phyloP scores from a whole-genome alignment of 768 basidiomycete genomes.

The Mycena maculata region DNA sequence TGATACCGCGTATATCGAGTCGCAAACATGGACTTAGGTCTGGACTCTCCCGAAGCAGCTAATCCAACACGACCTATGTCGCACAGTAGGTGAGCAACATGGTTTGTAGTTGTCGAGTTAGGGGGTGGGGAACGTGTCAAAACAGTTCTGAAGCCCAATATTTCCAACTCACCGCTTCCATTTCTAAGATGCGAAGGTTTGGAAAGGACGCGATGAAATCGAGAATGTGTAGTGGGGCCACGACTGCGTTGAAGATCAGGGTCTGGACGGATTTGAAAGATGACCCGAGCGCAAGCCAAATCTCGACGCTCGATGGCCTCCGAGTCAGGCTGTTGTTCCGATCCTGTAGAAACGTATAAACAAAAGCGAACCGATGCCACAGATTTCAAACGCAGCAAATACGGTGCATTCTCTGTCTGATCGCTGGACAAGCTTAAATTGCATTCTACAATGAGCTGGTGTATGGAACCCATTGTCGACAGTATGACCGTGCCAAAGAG shows the following conservation, averaged over 20 bases:
- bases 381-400: background rate
- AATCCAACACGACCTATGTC: background rate
- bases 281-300: background rate
- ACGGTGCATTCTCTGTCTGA: background rate
- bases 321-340: too few species aligned
- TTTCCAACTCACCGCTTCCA: background rate
- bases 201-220: constrained; percentile 13
- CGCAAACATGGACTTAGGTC: background rate
- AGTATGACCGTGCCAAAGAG: background rate
- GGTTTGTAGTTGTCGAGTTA: background rate
- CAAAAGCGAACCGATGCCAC: background rate
- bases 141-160: background rate
- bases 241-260: background rate
- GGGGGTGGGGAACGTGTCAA: background rate
- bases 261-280: background rate
- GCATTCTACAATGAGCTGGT: background rate
- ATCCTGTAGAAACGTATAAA: too few species aligned
- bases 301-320: background rate
- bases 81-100: background rate
- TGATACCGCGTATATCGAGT: constrained; percentile 1
- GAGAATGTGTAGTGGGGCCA: background rate
- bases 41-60: background rate
- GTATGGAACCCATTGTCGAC: background rate
- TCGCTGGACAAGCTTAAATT: background rate
- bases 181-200: background rate